These are phyloP conservation scores for Crithidia fasciculata DNA, from an alignment of 208 protist species.

Conservation along the genomic window DNA sequence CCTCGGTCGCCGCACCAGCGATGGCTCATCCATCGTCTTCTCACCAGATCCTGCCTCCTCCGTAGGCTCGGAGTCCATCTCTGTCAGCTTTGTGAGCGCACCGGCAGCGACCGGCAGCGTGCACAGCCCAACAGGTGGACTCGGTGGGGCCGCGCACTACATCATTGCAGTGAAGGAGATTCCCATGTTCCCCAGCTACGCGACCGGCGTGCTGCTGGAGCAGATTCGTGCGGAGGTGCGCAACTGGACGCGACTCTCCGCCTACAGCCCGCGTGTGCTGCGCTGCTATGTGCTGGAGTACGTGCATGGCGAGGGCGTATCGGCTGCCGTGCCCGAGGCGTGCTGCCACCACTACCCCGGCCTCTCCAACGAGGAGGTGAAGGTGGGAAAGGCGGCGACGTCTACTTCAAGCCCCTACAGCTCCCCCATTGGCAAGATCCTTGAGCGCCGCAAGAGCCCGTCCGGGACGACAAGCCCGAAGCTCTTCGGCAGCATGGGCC, in stretches of 20 bases:
- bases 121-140: neutral
- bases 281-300: constrained; percentile 66
- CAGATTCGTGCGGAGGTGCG: constrained; percentile 49
- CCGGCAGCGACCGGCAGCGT: neutral
- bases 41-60: neutral
- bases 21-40: constrained; percentile 12
- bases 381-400: neutral
- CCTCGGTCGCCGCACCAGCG: neutral
- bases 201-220: constrained; percentile 28
- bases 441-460: constrained; percentile 6
- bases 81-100: constrained; percentile 5
- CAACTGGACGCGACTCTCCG: constrained; percentile 51
- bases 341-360: constrained; percentile 27
- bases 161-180: constrained; percentile 77
- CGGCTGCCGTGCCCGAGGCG: constrained; percentile 20
- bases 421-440: neutral
- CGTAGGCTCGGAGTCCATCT: neutral
- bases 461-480: neutral
- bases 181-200: constrained; percentile 27
- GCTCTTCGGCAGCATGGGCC: constrained; percentile 2
- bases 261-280: constrained; percentile 51
- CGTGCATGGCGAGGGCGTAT: constrained; percentile 31
- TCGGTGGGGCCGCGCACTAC: constrained; percentile 35
- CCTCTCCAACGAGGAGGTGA: constrained; percentile 3
- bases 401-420: neutral